phyloP scores from a whole-genome alignment of 805 yeast species.

The Ogataea wickerhamii region DNA sequence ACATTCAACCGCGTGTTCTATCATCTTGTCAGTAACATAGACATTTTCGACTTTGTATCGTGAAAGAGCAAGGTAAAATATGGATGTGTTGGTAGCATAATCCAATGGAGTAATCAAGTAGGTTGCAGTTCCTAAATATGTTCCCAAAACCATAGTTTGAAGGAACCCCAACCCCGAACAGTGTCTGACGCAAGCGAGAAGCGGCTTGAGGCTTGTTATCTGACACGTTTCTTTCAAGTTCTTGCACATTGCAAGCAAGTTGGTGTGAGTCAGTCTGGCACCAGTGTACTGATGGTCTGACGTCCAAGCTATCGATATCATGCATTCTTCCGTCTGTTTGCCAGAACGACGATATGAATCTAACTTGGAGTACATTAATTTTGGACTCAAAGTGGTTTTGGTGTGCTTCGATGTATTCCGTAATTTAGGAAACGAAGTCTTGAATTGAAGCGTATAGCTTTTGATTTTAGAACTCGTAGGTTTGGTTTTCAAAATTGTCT shows the following conservation, averaged over 20 bases:
- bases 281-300: constrained; percentile 69
- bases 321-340: constrained; percentile 35
- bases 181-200: constrained; percentile 85
- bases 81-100: constrained; percentile 68
- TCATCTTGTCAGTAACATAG: constrained; percentile 79
- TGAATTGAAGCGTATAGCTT: constrained; percentile 26
- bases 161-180: constrained; percentile 84
- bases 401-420: constrained; percentile 65
- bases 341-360: constrained; percentile 31
- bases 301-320: constrained; percentile 66
- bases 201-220: constrained; percentile 63
- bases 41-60: constrained; percentile 81
- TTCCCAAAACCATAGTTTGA: constrained; percentile 80
- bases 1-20: constrained; percentile 61
- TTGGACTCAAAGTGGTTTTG: constrained; percentile 31
- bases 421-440: constrained; percentile 43
- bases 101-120: constrained; percentile 74
- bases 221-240: constrained; percentile 91
- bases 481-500: constrained; percentile 63
- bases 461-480: constrained; percentile 59
- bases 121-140: constrained; percentile 83
- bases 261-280: constrained; percentile 53
- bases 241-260: constrained; percentile 75
- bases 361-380: constrained; percentile 41
- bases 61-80: constrained; percentile 66